A percentile compares a stretch with the other conserved stretches of the same genome.
These are phyloP conservation scores for Luffa aegyptiaca DNA, from an alignment of 306 rosid species.

Conservation along the genomic window DNA sequence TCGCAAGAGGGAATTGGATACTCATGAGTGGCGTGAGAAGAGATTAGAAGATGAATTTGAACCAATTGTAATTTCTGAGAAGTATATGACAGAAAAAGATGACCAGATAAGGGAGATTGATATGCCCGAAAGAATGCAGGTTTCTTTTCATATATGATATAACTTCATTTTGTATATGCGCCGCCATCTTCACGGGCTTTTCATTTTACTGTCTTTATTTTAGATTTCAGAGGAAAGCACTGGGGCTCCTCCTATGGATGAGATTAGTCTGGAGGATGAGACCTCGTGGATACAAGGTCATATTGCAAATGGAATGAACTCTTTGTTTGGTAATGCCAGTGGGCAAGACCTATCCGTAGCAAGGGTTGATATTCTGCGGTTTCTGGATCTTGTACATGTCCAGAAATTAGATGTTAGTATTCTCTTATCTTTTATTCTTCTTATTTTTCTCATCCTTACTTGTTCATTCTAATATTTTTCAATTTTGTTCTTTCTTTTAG, in stretches of 20 bases:
- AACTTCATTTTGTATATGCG: background rate
- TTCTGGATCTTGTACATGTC: constrained; percentile 80
- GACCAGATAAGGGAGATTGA: constrained; percentile 71
- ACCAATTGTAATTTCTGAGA: constrained; percentile 73
- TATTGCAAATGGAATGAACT: constrained; percentile 41
- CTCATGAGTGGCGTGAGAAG: constrained; percentile 51
- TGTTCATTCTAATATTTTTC: constrained; percentile 15
- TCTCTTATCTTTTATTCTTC: background rate
- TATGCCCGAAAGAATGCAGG: constrained; percentile 98
- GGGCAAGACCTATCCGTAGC: constrained; percentile 37
- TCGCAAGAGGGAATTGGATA: constrained; percentile 49
- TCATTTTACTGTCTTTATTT: constrained; percentile 3
- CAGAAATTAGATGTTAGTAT: constrained; percentile 85
- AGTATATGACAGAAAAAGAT: constrained; percentile 88
- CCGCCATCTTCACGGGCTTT: background rate
- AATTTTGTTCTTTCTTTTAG: constrained; percentile 25
- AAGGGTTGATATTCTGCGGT: constrained; percentile 56
- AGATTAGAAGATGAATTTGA: constrained; percentile 95
- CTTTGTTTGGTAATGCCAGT: constrained; percentile 49
- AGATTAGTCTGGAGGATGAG: constrained; percentile 57
- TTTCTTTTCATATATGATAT: constrained; percentile 8
- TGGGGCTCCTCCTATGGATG: constrained; percentile 58
- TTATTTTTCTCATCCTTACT: constrained; percentile 10
- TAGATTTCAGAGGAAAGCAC: constrained; percentile 80
- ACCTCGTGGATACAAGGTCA: constrained; percentile 62